Evolutionary conservation across 306 rosid species (phyloP).

Genomic region (Quercus alba): DNA sequence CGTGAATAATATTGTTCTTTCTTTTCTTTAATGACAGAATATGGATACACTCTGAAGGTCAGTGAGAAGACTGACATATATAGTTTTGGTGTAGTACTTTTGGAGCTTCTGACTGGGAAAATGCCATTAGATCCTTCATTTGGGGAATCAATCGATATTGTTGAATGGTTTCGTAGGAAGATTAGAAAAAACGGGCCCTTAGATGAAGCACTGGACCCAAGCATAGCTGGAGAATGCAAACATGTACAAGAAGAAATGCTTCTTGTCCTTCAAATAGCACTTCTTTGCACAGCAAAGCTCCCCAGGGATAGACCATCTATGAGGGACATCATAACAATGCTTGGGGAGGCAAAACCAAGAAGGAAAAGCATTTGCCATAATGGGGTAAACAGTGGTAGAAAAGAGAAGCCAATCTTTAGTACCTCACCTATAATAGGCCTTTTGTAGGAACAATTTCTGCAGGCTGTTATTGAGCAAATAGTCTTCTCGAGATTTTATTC

Average conservation of each 20-base stretch:
- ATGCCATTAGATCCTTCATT: conserved; percentile 62
- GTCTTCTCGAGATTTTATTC: background rate
- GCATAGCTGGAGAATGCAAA: conserved; percentile 63
- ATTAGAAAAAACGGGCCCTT: conserved; percentile 39
- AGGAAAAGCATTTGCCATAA: conserved; percentile 66
- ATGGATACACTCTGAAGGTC: conserved; percentile 79
- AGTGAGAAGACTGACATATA: conserved; percentile 85
- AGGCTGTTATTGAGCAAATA: background rate
- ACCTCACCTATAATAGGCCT: conserved; percentile 50
- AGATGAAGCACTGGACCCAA: conserved; percentile 58
- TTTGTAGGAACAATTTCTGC: conserved; percentile 21
- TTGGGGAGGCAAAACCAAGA: conserved; percentile 91
- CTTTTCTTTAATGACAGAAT: conserved; percentile 44
- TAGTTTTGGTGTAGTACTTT: conserved; percentile 77
- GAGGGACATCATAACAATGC: conserved; percentile 78
- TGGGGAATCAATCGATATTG: conserved; percentile 54
- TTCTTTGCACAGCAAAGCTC: conserved; percentile 71
- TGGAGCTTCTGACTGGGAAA: conserved; percentile 76
- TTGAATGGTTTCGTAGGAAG: conserved; percentile 60
- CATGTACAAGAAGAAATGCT: conserved; percentile 89
- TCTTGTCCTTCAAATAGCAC: conserved; percentile 77
- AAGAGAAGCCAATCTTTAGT: conserved; percentile 51
- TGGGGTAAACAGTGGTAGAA: conserved; percentile 29
- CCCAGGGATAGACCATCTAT: conserved; percentile 85
- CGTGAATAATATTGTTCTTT: background rate